Evolutionary conservation across 805 yeast species (phyloP).

Genomic region (Pichia membranifaciens): DNA sequence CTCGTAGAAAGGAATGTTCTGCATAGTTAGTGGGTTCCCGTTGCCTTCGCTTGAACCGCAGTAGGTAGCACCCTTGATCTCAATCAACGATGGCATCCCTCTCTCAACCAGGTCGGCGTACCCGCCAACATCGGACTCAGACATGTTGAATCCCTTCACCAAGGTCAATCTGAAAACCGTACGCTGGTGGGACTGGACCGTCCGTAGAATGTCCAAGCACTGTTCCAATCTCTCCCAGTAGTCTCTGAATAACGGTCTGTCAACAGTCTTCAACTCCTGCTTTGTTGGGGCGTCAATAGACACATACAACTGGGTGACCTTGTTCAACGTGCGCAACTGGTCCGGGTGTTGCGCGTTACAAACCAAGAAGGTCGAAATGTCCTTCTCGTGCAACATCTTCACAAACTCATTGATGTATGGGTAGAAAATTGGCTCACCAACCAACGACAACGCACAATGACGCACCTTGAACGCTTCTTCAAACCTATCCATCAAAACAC

Average conservation of each 20-base stretch:
- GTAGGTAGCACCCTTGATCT: constrained; percentile 91
- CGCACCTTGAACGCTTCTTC: constrained; percentile 84
- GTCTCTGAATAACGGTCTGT: constrained; percentile 82
- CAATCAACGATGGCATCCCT: constrained; percentile 82
- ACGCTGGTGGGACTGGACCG: constrained; percentile 73
- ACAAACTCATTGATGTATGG: constrained; percentile 86
- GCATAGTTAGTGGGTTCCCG: constrained; percentile 90
- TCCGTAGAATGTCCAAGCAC: constrained; percentile 73
- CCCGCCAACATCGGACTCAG: constrained; percentile 62
- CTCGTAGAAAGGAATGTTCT: constrained; percentile 89
- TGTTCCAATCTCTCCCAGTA: constrained; percentile 84
- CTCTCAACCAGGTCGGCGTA: constrained; percentile 83
- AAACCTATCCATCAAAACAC: constrained; percentile 83
- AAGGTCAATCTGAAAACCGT: constrained; percentile 87
- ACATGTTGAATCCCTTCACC: constrained; percentile 90
- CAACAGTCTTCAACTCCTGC: constrained; percentile 71
- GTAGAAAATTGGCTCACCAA: constrained; percentile 92
- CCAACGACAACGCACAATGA: constrained; percentile 89
- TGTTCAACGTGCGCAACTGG: constrained; percentile 57
- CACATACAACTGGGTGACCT: constrained; percentile 87
- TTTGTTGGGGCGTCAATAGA: constrained; percentile 93
- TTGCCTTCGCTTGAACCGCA: constrained; percentile 84
- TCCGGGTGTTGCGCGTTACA: constrained; percentile 97
- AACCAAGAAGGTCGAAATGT: constrained; percentile 80
- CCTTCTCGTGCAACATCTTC: constrained; percentile 69